These are phyloP conservation scores for Talaromyces albobiverticillius DNA, from an alignment of 2,329 filamentous ascomycete species.

Conservation along the genomic window DNA sequence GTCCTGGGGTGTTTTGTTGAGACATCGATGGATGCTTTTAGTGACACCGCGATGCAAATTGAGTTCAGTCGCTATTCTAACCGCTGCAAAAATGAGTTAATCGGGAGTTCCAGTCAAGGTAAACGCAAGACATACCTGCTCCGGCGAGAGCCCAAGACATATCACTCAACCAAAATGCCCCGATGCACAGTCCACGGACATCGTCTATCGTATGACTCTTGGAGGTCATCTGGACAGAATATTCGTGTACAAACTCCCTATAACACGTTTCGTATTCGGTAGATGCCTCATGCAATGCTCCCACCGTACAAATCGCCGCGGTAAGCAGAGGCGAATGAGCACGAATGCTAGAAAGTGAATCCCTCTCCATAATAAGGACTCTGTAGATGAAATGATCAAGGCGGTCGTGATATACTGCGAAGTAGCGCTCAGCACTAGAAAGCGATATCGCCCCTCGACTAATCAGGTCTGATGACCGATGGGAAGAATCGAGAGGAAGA, in stretches of 20 bases:
- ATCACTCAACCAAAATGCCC: slow-evolving; percentile 35
- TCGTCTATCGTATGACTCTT: slow-evolving; percentile 23
- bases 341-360: slow-evolving; percentile 25
- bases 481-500: slow-evolving; percentile 24
- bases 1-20: slow-evolving; percentile 31
- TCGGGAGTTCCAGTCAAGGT: too few species aligned
- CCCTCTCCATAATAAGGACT: slow-evolving; percentile 23
- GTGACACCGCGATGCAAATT: slow-evolving; percentile 21
- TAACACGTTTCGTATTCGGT: slow-evolving; percentile 9
- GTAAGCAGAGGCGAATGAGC: slow-evolving; percentile 29
- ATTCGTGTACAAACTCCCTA: slow-evolving; percentile 15
- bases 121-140: slow-evolving; percentile 16
- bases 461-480: slow-evolving; percentile 18
- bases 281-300: slow-evolving; percentile 20
- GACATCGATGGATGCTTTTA: slow-evolving; percentile 28
- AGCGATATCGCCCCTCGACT: background rate
- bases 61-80: slow-evolving; percentile 40
- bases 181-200: slow-evolving; percentile 32
- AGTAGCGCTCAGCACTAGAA: background rate
- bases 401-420: background rate
- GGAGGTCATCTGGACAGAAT: slow-evolving; percentile 16
- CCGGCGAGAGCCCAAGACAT: slow-evolving; percentile 20
- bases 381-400: background rate
- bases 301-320: slow-evolving; percentile 34
- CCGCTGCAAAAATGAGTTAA: slow-evolving; percentile 25